Percentiles rank a stretch among this genome's conserved stretches.
Evolutionary conservation across 768 basidiomycete genomes (phyloP).

Genomic region (Terana coerulea): DNA sequence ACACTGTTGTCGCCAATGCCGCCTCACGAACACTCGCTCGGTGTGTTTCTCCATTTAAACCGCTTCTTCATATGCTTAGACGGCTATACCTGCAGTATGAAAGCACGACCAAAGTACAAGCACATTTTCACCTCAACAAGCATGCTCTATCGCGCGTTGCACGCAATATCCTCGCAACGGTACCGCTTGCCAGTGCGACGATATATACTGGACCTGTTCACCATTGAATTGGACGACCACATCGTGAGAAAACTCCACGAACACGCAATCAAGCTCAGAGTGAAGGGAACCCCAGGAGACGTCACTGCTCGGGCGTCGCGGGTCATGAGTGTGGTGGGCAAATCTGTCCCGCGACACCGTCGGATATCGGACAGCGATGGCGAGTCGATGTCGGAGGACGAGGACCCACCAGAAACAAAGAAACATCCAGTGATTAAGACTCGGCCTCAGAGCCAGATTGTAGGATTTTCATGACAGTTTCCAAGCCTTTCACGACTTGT

Average conservation of each 20-base stretch:
- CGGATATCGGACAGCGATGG: conserved; percentile 57
- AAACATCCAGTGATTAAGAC: conserved; percentile 54
- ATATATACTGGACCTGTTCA: conserved; percentile 92
- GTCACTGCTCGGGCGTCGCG: not conserved
- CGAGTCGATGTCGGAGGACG: conserved; percentile 47
- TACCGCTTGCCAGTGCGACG: conserved; percentile 90
- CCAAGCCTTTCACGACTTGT: no score
- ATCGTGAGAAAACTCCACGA: conserved; percentile 52
- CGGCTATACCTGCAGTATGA: conserved; percentile 49
- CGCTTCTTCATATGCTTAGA: conserved; percentile 8
- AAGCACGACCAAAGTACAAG: conserved; percentile 71
- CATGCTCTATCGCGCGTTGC: conserved; percentile 81
- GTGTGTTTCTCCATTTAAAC: conserved; percentile 43
- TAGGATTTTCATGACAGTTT: conserved; percentile 56
- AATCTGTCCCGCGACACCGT: conserved; percentile 41
- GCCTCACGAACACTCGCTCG: conserved; percentile 87
- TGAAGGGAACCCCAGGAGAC: conserved; percentile 1
- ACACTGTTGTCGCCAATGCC: conserved; percentile 92
- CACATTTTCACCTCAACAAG: conserved; percentile 72
- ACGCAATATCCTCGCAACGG: conserved; percentile 83
- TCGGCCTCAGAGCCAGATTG: conserved; percentile 53
- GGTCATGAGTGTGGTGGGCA: conserved; percentile 57
- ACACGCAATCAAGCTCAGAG: conserved; percentile 41
- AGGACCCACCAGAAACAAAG: conserved; percentile 36
- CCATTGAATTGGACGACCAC: conserved; percentile 67